Conservation (phyloP, 345 rosid species). For the Trapa bicornis region DNA sequence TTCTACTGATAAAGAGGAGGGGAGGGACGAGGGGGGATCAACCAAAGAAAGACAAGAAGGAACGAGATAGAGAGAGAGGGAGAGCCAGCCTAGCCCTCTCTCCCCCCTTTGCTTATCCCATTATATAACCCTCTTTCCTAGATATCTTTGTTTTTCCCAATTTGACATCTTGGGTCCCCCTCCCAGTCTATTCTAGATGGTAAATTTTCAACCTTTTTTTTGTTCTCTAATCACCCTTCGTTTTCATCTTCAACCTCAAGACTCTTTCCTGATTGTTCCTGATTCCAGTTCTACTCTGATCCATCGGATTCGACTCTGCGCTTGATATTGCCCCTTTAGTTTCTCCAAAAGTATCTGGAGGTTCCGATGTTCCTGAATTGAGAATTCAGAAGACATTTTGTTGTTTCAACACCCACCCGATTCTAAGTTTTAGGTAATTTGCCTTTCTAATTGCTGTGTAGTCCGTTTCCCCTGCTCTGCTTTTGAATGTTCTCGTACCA, state of each 20-base stretch:
- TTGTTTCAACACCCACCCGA: constrained; percentile 39
- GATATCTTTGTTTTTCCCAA: constrained; percentile 59
- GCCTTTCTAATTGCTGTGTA: constrained; percentile 18
- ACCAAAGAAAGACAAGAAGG: constrained; percentile 30
- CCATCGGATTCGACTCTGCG: constrained; percentile 8
- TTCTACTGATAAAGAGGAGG: constrained; percentile 45
- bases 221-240: constrained; percentile 11
- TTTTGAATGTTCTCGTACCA: neutral
- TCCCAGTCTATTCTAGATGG: constrained; percentile 23
- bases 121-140: constrained; percentile 24
- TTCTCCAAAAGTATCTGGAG: constrained; percentile 19
- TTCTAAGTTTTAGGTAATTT: constrained; percentile 36
- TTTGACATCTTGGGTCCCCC: constrained; percentile 47
- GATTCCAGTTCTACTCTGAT: constrained; percentile 2
- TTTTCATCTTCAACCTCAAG: constrained; percentile 7
- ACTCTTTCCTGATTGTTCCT: constrained; percentile 5
- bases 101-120: constrained; percentile 45
- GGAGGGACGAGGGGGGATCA: constrained; percentile 27
- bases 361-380: constrained; percentile 56
- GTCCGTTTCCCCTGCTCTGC: constrained; percentile 8
- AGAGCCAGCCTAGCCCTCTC: constrained; percentile 17
- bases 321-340: neutral
- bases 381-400: constrained; percentile 27
- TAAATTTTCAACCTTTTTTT: constrained; percentile 27
- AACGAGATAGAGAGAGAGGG: constrained; percentile 3